Evolutionary conservation across 2,329 filamentous ascomycete species (phyloP).

Genomic region (Fusarium sp.): DNA sequence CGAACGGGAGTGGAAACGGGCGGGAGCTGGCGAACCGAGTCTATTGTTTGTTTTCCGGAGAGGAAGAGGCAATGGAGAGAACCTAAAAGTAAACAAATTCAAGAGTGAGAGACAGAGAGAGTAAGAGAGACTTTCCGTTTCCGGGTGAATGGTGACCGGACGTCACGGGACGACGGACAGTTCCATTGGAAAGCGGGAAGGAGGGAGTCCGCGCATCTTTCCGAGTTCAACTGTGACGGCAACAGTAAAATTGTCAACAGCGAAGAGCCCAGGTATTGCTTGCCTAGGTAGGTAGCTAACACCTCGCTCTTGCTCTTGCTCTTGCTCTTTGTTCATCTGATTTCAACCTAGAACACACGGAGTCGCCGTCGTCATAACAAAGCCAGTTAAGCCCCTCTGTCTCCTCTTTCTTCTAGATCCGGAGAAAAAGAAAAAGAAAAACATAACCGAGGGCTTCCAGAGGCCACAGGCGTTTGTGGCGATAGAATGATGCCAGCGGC

Average conservation of each 20-base stretch:
- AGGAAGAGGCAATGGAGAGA: neutral
- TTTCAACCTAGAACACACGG: conserved; percentile 1
- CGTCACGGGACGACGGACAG: conserved; percentile 29
- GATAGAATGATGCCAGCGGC: neutral
- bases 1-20: conserved; percentile 20
- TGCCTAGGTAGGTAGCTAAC: neutral
- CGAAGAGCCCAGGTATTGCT: neutral
- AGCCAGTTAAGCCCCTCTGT: neutral
- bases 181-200: conserved; percentile 12
- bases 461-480: conserved; percentile 16
- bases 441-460: neutral
- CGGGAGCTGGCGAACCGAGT: neutral
- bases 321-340: neutral
- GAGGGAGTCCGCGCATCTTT: neutral
- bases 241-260: conserved; percentile 1
- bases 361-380: neutral
- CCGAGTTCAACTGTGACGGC: neutral
- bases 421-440: neutral
- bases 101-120: neutral
- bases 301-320: neutral
- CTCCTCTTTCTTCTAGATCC: conserved; percentile 23
- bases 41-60: neutral
- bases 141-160: conserved; percentile 11
- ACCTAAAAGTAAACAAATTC: neutral
- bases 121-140: conserved; percentile 8